phyloP scores from a whole-genome alignment of 1,284 basidiomycete species.

The Pseudozyma pruni region DNA sequence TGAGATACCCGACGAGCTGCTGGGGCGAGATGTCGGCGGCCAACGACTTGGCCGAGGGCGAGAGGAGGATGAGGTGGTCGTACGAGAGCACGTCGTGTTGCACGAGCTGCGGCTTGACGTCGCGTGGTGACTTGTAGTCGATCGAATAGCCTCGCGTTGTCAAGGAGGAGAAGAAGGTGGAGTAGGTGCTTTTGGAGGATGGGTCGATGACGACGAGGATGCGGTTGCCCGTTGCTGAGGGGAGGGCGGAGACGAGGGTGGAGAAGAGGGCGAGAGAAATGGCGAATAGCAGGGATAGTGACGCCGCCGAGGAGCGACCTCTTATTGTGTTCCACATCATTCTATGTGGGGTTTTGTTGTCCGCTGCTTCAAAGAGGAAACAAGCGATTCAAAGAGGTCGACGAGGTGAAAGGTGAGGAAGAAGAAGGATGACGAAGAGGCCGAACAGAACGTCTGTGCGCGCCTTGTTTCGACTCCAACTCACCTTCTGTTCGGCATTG shows the following conservation, averaged over 20 bases:
- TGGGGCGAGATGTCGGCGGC: constrained; percentile 84
- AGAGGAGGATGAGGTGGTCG: constrained; percentile 61
- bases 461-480: constrained; percentile 26
- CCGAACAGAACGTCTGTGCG: constrained; percentile 36
- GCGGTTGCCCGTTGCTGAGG: constrained; percentile 57
- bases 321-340: not conserved
- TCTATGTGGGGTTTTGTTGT: constrained; percentile 1
- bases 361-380: constrained; percentile 1
- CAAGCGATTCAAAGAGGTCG: not conserved
- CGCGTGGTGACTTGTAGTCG: constrained; percentile 39
- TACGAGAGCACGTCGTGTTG: constrained; percentile 56
- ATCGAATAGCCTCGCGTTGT: constrained; percentile 47
- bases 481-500: constrained; percentile 18
- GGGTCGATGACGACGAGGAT: constrained; percentile 57
- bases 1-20: constrained; percentile 79
- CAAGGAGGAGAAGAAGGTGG: constrained; percentile 40
- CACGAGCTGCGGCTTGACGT: constrained; percentile 40
- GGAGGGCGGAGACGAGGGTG: constrained; percentile 20
- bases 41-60: constrained; percentile 70
- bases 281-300: constrained; percentile 3
- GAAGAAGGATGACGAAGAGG: not conserved
- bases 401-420: not conserved
- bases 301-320: not conserved
- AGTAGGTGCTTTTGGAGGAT: constrained; percentile 23
- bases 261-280: constrained; percentile 17